Evolutionary conservation across 331 rosid genomes (phyloP), one percentile per base, ranked within the genome.

Genomic region (Telfairia occidentalis): DNA sequence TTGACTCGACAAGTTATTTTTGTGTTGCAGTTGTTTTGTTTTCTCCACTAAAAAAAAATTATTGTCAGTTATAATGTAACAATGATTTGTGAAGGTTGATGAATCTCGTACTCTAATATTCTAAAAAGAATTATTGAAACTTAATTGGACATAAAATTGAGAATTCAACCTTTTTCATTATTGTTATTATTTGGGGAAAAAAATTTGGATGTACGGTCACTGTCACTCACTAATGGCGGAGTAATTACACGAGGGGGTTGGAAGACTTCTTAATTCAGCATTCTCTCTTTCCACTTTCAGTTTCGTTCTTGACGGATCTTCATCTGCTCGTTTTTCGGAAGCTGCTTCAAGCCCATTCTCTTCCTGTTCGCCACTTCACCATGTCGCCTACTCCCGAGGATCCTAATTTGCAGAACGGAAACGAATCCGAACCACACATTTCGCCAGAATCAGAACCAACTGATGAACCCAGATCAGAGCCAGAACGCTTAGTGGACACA

Each of bases 311-410:
- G 3, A 8, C 50, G 19, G 71, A 60, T 43, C 79, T 46, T 32
- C 38, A 19, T 60, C 55, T 45, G 13, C 19, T 46, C 48, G 19
- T 58, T 59, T 59, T 50, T 21, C 46, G 57, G 40, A 71, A 3
- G 26, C 18, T 48, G 28, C 49, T 52, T 34, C 60, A 7, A 13
- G 32, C 38, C 15, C 16, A 2, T 42, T n/a, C 38, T 38, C 61
- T 23, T 48, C 58, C 73, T 26, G 30, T 38, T 79, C 15, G 32
- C 7, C 52, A 40, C 69, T 71, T 69, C 79, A 71, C 78, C 64
- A 85, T 86, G 86, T 79, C 86, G 64, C 16, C 73, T 2, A 30
- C 67, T 69, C 40, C 77, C 24, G 87, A 81, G 45, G 88, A 90
- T 69, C 83, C 81, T 19, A 86, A 54, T 53, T 57, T 85, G 54